Percentiles rank a stretch among this genome's conserved stretches.
phyloP scores from a whole-genome alignment of 2,329 filamentous ascomycete genomes.

The Pestalotiopsis sp. region DNA sequence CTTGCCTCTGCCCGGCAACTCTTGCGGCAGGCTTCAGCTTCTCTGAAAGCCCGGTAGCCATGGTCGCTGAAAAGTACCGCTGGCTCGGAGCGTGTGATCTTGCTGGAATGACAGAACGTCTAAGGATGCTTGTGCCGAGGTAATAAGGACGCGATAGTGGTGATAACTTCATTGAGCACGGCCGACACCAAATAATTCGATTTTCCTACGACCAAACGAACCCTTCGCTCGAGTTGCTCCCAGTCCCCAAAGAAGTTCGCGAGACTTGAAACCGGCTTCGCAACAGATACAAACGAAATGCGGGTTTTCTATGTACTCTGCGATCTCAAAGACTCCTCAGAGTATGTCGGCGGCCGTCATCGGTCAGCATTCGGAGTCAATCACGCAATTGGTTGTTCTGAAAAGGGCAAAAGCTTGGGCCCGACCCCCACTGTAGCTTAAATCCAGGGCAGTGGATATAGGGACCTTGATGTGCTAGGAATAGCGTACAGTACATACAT shows the following conservation, averaged over 20 bases:
- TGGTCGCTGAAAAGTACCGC: slow-evolving; percentile 34
- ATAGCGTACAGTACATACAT: background rate
- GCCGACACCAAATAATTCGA: background rate
- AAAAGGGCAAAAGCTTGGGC: slow-evolving; percentile 2
- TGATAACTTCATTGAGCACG: slow-evolving; percentile 23
- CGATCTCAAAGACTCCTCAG: background rate
- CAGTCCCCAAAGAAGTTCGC: background rate
- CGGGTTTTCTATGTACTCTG: background rate
- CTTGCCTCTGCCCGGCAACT: slow-evolving; percentile 51
- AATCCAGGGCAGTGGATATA: background rate
- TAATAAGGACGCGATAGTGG: slow-evolving; percentile 11
- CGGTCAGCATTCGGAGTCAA: background rate
- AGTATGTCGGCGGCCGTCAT: slow-evolving; percentile 5
- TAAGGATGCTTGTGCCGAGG: background rate
- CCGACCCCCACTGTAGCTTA: background rate
- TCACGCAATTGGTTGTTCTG: background rate
- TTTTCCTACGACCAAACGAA: background rate
- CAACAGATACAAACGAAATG: background rate
- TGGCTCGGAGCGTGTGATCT: background rate
- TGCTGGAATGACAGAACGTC: background rate
- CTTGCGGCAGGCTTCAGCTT: slow-evolving; percentile 54
- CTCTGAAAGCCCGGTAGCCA: slow-evolving; percentile 39
- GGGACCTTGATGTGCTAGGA: background rate
- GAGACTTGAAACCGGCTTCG: background rate
- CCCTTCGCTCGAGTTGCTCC: background rate